phyloP scores from a whole-genome alignment of 2,329 filamentous ascomycete species.

The Aschersonia sp. region DNA sequence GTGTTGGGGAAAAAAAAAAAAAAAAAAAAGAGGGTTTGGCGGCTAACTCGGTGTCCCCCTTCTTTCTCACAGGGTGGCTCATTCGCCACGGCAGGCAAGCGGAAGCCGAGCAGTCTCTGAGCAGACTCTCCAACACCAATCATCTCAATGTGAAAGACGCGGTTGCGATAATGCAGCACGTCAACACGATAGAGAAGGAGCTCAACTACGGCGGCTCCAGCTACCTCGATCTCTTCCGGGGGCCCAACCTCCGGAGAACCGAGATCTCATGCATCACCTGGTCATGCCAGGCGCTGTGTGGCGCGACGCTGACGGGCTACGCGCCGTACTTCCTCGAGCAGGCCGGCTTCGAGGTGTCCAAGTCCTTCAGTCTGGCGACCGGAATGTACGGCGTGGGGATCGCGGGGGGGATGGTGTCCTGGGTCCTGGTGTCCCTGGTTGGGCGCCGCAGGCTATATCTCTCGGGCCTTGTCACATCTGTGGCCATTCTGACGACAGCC shows the following conservation, averaged over 20 bases:
- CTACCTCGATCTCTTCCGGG: constrained; percentile 1
- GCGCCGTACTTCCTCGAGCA: constrained; percentile 29
- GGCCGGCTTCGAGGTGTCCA: constrained; percentile 19
- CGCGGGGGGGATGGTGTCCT: constrained; percentile 23
- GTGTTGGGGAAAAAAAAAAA: not conserved
- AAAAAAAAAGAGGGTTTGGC: not conserved
- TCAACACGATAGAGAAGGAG: constrained; percentile 25
- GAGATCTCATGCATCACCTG: constrained; percentile 42
- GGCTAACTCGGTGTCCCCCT: not conserved
- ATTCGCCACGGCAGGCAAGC: constrained; percentile 19
- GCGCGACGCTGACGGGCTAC: constrained; percentile 50
- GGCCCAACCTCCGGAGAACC: constrained; percentile 13
- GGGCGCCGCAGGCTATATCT: constrained; percentile 26
- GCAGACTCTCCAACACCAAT: constrained; percentile 14
- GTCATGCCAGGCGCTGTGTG: constrained; percentile 47
- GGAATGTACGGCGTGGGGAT: constrained; percentile 24
- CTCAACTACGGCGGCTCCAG: constrained; percentile 17
- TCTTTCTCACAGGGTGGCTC: constrained; percentile 14
- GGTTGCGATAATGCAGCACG: constrained; percentile 23
- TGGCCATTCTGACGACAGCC: constrained; percentile 20
- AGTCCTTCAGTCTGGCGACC: constrained; percentile 23
- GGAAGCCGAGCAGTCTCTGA: constrained; percentile 16
- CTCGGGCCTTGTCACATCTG: constrained; percentile 14
- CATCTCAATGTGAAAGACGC: constrained; percentile 26
- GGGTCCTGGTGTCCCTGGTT: constrained; percentile 20